Evolutionary conservation across 78 protist genomes (phyloP).

Genomic region (Mantamonas sphyraenae): DNA sequence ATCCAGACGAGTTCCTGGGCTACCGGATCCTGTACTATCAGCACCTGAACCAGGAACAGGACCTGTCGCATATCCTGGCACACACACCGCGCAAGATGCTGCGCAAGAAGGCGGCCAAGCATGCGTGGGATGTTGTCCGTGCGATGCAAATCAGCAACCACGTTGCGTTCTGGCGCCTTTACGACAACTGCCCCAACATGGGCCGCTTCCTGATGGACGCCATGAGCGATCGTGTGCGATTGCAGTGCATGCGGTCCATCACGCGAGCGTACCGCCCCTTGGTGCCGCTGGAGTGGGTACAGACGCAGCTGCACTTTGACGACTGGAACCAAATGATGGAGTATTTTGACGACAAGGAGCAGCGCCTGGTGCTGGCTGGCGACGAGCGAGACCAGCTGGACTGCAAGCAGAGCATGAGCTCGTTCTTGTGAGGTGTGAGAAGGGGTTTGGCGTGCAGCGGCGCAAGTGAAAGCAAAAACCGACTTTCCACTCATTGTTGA

Average conservation of each 20-base stretch:
- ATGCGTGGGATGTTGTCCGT: conserved; percentile 34
- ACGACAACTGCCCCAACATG: conserved; percentile 23
- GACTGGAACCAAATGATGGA: too few relatives aligned
- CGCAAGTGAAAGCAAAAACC: too few relatives aligned
- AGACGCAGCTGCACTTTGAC: not conserved
- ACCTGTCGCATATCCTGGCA: conserved; percentile 23
- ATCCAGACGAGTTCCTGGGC: conserved; percentile 36
- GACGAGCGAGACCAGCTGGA: too few relatives aligned
- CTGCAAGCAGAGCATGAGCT: too few relatives aligned
- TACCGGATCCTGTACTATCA: conserved; percentile 54
- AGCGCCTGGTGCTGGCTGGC: too few relatives aligned
- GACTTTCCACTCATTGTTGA: too few relatives aligned
- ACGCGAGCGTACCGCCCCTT: conserved; percentile 20
- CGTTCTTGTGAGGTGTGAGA: too few relatives aligned
- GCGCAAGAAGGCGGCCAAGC: conserved; percentile 3
- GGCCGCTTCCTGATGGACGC: conserved; percentile 27
- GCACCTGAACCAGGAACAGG: conserved; percentile 22
- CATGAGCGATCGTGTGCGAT: conserved; percentile 31
- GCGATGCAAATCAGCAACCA: conserved; percentile 29
- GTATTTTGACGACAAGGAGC: too few relatives aligned
- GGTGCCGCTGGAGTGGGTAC: not conserved
- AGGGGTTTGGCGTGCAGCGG: too few relatives aligned
- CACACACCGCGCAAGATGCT: conserved; percentile 14
- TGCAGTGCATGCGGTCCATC: conserved; percentile 23
- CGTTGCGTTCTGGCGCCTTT: conserved; percentile 18